A percentile compares a stretch with the other conserved stretches of the same genome.
These are phyloP conservation scores for Casuarina cunninghamiana DNA, from an alignment of 306 rosid species.

Conservation along the genomic window DNA sequence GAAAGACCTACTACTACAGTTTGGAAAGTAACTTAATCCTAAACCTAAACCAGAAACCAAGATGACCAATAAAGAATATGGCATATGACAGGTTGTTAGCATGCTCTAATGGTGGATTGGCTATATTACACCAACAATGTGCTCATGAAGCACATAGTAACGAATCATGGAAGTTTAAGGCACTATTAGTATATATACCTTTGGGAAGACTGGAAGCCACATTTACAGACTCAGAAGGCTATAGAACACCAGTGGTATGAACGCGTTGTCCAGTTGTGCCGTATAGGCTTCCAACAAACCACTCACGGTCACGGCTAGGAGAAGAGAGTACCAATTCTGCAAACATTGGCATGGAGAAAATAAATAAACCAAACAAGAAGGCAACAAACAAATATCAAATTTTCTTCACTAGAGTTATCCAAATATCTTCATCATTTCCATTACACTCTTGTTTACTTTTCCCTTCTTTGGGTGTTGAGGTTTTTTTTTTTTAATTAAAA, in stretches of 20 bases:
- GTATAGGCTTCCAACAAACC: constrained; percentile 98
- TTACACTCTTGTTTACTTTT: not conserved
- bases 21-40: not conserved
- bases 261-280: constrained; percentile 92
- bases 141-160: constrained; percentile 15
- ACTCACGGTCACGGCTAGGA: constrained; percentile 77
- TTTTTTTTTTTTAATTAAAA: no score
- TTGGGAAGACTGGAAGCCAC: constrained; percentile 23
- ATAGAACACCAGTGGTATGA: constrained; percentile 87
- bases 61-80: constrained; percentile 8
- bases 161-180: constrained; percentile 4
- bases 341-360: constrained; percentile 23
- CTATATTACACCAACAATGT: constrained; percentile 31
- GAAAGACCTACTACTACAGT: not conserved
- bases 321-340: constrained; percentile 90
- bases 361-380: constrained; percentile 28
- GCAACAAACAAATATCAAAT: not conserved
- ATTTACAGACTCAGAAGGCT: constrained; percentile 86
- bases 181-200: constrained; percentile 18
- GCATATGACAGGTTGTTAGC: constrained; percentile 14
- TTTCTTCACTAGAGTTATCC: not conserved
- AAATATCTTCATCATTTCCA: not conserved
- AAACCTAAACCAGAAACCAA: constrained; percentile 17
- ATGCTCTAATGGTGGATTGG: constrained; percentile 25
- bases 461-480: not conserved